Conservation (phyloP, 2,329 filamentous ascomycete genomes). For the Colletotrichum eleusines region DNA sequence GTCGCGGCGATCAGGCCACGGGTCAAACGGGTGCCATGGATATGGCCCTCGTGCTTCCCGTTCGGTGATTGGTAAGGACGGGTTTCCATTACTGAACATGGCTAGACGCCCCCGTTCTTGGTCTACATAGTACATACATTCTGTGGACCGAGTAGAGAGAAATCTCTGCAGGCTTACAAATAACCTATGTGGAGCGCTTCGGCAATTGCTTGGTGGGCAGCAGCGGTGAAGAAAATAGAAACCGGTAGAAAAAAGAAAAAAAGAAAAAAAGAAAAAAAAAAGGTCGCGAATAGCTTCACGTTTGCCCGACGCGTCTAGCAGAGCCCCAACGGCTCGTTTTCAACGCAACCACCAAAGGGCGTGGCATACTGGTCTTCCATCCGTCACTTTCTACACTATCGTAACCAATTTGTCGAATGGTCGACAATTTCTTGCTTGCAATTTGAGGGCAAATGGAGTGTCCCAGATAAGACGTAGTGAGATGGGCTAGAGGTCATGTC, state of each 20-base stretch:
- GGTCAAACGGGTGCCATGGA: constrained; percentile 15
- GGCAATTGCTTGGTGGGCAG: neutral
- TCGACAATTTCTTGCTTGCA: no score
- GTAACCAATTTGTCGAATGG: no score
- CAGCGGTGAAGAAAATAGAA: neutral
- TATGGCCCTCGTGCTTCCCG: constrained; percentile 6
- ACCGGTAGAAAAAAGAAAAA: neutral
- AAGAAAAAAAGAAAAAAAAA: no score
- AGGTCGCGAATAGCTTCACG: constrained; percentile 28
- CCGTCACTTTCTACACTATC: neutral
- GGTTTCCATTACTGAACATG: neutral
- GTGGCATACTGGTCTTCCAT: neutral
- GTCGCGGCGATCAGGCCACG: constrained; percentile 15
- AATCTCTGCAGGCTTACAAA: constrained; percentile 11
- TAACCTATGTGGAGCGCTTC: neutral
- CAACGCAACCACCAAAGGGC: no score
- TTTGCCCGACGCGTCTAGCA: no score
- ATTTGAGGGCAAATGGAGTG: no score
- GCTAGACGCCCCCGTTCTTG: neutral
- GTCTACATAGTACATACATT: no score
- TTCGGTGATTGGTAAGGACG: constrained; percentile 5
- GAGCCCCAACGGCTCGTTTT: neutral
- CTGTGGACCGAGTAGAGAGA: neutral
- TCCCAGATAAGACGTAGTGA: no score
- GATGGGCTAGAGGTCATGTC: neutral